A percentile compares a stretch with the other conserved stretches of the same genome.
These are phyloP conservation scores for Ganoderma multipileum DNA, from an alignment of 1,284 basidiomycete genomes.

Conservation along the genomic window DNA sequence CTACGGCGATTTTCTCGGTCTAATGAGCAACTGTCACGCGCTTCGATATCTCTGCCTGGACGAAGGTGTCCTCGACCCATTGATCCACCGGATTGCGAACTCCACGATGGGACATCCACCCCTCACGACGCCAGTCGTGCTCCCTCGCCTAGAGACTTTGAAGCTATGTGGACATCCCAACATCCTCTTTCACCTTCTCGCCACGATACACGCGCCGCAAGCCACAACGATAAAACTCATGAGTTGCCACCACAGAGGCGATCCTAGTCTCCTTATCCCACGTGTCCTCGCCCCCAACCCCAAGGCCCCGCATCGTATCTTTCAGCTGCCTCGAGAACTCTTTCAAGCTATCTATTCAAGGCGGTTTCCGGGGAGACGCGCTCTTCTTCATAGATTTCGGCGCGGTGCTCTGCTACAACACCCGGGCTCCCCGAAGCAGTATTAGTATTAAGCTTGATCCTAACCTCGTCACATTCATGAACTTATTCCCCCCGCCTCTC, in stretches of 20 bases:
- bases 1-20: background rate
- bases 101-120: background rate
- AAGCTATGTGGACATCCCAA: background rate
- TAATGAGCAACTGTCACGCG: background rate
- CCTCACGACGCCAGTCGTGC: background rate
- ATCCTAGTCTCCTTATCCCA: background rate
- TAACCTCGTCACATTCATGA: background rate
- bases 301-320: too few relatives aligned
- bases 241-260: background rate
- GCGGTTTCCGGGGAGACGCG: too few relatives aligned
- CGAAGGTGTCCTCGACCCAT: background rate
- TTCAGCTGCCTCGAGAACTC: too few relatives aligned
- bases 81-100: too few relatives aligned
- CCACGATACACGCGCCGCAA: background rate
- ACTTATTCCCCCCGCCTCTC: background rate
- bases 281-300: background rate
- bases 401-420: too few relatives aligned
- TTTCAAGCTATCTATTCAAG: too few relatives aligned
- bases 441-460: background rate
- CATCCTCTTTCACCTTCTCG: background rate
- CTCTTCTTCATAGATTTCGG: background rate
- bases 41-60: background rate
- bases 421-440: too few relatives aligned
- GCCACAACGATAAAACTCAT: background rate
- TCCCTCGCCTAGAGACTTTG: background rate